These are phyloP conservation scores for Endotrypanum monterogeii DNA, from an alignment of 208 protist genomes.

Conservation along the genomic window DNA sequence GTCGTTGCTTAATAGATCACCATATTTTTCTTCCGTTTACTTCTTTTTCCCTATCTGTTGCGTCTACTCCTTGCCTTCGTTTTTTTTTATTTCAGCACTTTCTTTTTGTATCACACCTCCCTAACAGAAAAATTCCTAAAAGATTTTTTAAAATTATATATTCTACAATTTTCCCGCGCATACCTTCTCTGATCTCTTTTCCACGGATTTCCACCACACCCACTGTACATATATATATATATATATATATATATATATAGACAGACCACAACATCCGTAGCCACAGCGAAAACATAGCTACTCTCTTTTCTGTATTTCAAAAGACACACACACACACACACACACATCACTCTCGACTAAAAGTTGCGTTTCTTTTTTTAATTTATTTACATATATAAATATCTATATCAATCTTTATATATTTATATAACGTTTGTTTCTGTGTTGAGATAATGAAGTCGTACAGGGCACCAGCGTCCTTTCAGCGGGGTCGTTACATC, in stretches of 20 bases:
- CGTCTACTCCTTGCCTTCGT: not conserved
- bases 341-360: not conserved
- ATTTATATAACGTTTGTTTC: not conserved
- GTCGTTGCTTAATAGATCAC: not conserved
- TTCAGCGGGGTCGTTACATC: slow-evolving; percentile 64
- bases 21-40: not conserved
- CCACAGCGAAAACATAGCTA: not conserved
- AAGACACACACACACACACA: too few relatives aligned
- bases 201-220: not conserved
- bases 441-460: slow-evolving; percentile 43
- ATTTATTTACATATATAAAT: not conserved
- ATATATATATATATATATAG: too few relatives aligned
- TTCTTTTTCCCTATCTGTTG: not conserved
- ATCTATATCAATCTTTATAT: not conserved
- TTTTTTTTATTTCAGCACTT: not conserved
- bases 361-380: not conserved
- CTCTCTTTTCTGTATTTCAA: not conserved
- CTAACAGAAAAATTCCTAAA: too few relatives aligned
- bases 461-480: slow-evolving; percentile 45
- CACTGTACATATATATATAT: too few relatives aligned
- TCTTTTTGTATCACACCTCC: slow-evolving; percentile 15
- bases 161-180: too few relatives aligned
- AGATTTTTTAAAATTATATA: too few relatives aligned
- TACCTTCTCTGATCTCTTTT: slow-evolving; percentile 1
- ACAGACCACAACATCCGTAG: not conserved